Base-by-base conservation (phyloP, 2,329 filamentous ascomycete genomes). In the Coniochaeta ligniaria region DNA sequence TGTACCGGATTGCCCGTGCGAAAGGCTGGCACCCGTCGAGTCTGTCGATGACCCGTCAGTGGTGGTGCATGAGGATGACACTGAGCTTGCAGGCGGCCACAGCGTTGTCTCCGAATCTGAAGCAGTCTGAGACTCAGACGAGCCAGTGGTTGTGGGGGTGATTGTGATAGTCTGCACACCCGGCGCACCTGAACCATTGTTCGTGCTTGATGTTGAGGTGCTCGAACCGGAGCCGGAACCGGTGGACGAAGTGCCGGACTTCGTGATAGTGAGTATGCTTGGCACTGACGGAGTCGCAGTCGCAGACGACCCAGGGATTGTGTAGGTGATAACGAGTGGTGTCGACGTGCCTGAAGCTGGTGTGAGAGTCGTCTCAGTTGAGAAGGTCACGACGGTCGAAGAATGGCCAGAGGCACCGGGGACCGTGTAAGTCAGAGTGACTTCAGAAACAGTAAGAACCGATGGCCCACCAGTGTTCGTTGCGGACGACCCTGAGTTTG, bases 351-450 rank as follows among this genome's bases (percentile, higher is more conserved):
- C 54, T 12, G 54, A 36, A 22, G 31, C 31, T 38, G 54, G 16
- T 6, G 31, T 20, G 12, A 57, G 54, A 17, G 56, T 50, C 17
- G 26, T 60, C 17, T 47, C 38, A 33, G 45, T 60, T 14, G 61
- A 61, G 54, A 61, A 54, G n/a, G 60, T 63, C n/a, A 61, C 54
- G 20, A 61, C 55, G 16, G 58, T 59, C 1, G 58, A 20, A 2
- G 55, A 58, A 43, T 60, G 54, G 2, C 61, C 58, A 41, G 57
- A 38, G 6, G 52, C 61, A 12, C 47, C 57, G 9, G 60, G 58
- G 9, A 61, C 35, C 8, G 61, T 60, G 50, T 62, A 62, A 8
- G 55, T 59, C 12, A 64, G 28, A 35, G 59, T 57, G n/a, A 61
- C 54, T 20, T 60, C 47, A 41, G 47, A 45, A 16, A 43, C 24